Percentiles rank a stretch among this genome's conserved stretches.
Conservation (phyloP, 805 yeast genomes). For the Ascoidea tarda region DNA sequence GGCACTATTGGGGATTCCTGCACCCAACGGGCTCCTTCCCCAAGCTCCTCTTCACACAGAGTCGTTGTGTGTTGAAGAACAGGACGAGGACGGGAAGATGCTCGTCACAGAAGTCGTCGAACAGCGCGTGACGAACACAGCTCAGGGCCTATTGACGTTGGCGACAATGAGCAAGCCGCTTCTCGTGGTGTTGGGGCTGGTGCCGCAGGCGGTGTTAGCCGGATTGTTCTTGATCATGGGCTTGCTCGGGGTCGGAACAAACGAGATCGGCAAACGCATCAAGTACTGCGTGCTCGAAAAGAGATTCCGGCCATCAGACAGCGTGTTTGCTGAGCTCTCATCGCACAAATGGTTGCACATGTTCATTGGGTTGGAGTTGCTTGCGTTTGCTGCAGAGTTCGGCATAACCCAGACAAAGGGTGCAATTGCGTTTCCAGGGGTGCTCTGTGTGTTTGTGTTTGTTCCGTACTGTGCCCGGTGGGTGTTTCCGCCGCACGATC, state of each 20-base stretch:
- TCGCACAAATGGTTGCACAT: conserved; percentile 32
- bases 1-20: conserved; percentile 83
- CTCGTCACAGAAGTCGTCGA: conserved; percentile 11
- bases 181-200: conserved; percentile 59
- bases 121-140: conserved; percentile 7
- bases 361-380: conserved; percentile 42
- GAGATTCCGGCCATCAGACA: conserved; percentile 21
- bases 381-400: conserved; percentile 70
- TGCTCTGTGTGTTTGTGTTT: conserved; percentile 52
- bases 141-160: conserved; percentile 54
- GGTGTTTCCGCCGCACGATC: too few species aligned
- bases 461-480: too few species aligned
- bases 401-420: conserved; percentile 78
- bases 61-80: conserved; percentile 47
- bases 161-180: conserved; percentile 88
- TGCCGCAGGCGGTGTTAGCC: conserved; percentile 88
- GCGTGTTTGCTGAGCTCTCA: not conserved
- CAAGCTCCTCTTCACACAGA: conserved; percentile 93
- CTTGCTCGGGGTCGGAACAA: conserved; percentile 55
- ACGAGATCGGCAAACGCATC: conserved; percentile 48
- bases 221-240: conserved; percentile 95
- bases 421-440: conserved; percentile 90
- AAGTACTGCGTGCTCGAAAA: conserved; percentile 50
- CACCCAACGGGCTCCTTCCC: conserved; percentile 94
- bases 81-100: conserved; percentile 16